Evolutionary conservation across 139 green algal genomes (phyloP).

Genomic region (Yamagishiella unicocca): DNA sequence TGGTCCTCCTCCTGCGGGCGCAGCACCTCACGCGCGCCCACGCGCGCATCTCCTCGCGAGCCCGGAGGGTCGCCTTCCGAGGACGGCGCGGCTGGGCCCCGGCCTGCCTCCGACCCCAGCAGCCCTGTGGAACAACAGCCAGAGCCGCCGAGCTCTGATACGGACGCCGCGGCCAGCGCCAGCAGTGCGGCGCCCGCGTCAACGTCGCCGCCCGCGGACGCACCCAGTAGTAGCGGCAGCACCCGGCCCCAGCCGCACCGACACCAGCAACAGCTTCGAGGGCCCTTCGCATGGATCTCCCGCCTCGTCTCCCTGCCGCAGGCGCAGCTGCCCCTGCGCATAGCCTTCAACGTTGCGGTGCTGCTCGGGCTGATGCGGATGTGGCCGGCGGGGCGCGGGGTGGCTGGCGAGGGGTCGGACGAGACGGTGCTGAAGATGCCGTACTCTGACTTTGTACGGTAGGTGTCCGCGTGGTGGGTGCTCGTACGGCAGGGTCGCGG

Average conservation of each 20-base stretch:
- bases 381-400: conserved; percentile 64
- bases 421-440: conserved; percentile 60
- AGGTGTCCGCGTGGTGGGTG: too few species aligned
- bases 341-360: conserved; percentile 67
- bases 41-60: not conserved
- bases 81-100: not conserved
- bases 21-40: not conserved
- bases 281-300: not conserved
- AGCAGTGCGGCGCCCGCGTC: not conserved
- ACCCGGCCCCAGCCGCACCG: conserved; percentile 8
- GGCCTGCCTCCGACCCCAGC: not conserved
- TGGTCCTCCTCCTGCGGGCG: not conserved
- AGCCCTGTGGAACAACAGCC: not conserved
- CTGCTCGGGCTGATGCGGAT: conserved; percentile 76
- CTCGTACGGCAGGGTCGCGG: too few species aligned
- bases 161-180: not conserved
- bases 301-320: not conserved
- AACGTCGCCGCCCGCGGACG: not conserved
- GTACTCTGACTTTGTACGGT: conserved; percentile 84
- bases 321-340: conserved; percentile 48
- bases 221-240: not conserved
- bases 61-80: not conserved
- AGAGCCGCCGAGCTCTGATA: not conserved
- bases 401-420: not conserved
- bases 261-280: not conserved